Evolutionary conservation across 2,329 filamentous ascomycete species (phyloP).

Genomic region (Colletotrichum plurivorum): DNA sequence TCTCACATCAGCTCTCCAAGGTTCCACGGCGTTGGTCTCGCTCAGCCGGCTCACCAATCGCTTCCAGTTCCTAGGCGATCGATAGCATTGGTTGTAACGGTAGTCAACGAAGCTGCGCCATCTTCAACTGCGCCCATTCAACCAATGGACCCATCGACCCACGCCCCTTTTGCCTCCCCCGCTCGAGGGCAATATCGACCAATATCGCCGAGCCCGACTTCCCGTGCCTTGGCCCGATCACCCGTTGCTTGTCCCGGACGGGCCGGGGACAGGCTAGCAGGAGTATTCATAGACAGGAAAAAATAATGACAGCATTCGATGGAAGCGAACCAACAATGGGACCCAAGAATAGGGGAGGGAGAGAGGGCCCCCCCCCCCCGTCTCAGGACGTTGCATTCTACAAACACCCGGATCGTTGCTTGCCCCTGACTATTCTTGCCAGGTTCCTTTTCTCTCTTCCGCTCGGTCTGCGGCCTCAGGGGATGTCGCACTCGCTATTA

Average conservation of each 20-base stretch:
- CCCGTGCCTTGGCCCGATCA: constrained; percentile 17
- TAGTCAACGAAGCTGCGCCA: constrained; percentile 14
- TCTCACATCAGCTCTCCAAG: constrained; percentile 29
- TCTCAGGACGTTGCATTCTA: constrained; percentile 12
- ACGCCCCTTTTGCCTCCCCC: not conserved
- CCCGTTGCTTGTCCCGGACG: constrained; percentile 29
- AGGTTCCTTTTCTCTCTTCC: not conserved
- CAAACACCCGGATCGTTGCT: constrained; percentile 16
- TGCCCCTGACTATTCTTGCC: not conserved
- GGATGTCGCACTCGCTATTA: not conserved
- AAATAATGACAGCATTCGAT: not conserved
- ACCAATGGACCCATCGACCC: too few species aligned
- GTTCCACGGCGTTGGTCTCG: constrained; percentile 15
- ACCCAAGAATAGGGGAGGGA: constrained; percentile 22
- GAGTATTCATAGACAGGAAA: too few species aligned
- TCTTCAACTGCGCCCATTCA: constrained; percentile 6
- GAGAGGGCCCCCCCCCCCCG: not conserved
- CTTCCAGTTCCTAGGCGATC: constrained; percentile 1
- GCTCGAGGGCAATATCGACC: constrained; percentile 2
- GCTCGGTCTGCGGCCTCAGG: not conserved
- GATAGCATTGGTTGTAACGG: constrained; percentile 12
- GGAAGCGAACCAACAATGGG: not conserved
- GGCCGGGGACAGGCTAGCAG: constrained; percentile 10
- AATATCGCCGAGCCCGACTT: constrained; percentile 16
- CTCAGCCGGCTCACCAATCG: constrained; percentile 16